phyloP scores from a whole-genome alignment of 2,329 filamentous ascomycete genomes.

The Cladosporium sphaerospermum region DNA sequence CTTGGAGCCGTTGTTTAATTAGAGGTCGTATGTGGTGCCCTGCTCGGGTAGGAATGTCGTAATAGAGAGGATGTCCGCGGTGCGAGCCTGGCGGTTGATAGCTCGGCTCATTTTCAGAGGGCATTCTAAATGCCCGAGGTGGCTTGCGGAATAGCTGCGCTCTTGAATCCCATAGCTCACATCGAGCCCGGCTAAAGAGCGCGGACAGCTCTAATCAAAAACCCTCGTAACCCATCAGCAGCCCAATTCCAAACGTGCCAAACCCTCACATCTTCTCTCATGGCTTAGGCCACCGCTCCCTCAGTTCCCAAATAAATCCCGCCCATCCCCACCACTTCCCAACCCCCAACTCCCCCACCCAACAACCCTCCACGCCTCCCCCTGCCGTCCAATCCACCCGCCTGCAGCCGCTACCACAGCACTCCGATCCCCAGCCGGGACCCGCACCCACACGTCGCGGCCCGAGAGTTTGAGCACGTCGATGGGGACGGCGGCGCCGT shows the following conservation, averaged over 20 bases:
- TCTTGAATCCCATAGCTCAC: too few species aligned
- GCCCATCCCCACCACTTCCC: slow-evolving; percentile 40
- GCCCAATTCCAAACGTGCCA: neutral
- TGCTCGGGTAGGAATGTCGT: too few species aligned
- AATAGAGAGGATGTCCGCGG: too few species aligned
- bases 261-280: neutral
- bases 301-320: slow-evolving; percentile 46
- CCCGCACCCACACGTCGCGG: slow-evolving; percentile 56
- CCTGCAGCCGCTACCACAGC: slow-evolving; percentile 60
- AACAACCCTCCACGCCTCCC: slow-evolving; percentile 44
- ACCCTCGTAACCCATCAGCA: too few species aligned
- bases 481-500: slow-evolving; percentile 59
- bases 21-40: too few species aligned
- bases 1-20: too few species aligned
- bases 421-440: slow-evolving; percentile 55
- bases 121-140: too few species aligned
- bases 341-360: slow-evolving; percentile 61
- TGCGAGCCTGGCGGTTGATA: too few species aligned
- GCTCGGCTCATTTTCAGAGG: too few species aligned
- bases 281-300: neutral
- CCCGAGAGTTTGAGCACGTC: slow-evolving; percentile 62
- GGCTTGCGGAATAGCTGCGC: too few species aligned
- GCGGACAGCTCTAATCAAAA: too few species aligned
- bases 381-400: slow-evolving; percentile 52
- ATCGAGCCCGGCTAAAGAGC: too few species aligned